A percentile compares a stretch with the other conserved stretches of the same genome.
phyloP scores from a whole-genome alignment of 2,329 filamentous ascomycete species.

The Lachnellula occidentalis region DNA sequence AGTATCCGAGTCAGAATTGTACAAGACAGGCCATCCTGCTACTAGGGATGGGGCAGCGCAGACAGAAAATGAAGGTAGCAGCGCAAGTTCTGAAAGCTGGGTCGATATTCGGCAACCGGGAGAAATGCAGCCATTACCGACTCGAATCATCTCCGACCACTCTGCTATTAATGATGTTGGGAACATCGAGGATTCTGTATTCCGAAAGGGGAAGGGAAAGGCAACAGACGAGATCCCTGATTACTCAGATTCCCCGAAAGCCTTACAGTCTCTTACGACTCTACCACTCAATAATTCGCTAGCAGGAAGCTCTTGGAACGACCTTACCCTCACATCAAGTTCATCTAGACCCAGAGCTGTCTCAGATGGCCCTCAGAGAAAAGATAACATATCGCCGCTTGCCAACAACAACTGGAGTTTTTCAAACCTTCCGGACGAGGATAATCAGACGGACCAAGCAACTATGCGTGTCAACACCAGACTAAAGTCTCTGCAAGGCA shows the following conservation, averaged over 20 bases:
- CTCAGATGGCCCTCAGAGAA: slow-evolving; percentile 49
- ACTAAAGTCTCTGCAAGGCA: background rate
- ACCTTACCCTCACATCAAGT: slow-evolving; percentile 3
- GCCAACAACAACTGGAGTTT: slow-evolving; percentile 60
- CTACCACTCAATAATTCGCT: background rate
- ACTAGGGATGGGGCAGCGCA: background rate
- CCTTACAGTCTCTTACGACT: background rate
- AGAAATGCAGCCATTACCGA: background rate
- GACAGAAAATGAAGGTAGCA: slow-evolving; percentile 15
- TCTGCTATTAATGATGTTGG: slow-evolving; percentile 14
- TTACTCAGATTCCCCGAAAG: background rate
- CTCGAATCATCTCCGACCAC: background rate
- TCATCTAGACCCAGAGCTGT: slow-evolving; percentile 43
- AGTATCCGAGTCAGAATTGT: background rate
- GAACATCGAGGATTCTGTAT: background rate
- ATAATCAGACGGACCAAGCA: background rate
- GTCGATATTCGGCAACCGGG: slow-evolving; percentile 14
- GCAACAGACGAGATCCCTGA: slow-evolving; percentile 2
- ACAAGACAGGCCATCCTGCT: background rate
- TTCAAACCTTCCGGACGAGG: slow-evolving; percentile 33
- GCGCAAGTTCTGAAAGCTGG: slow-evolving; percentile 24
- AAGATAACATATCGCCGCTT: slow-evolving; percentile 43
- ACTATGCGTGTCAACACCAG: background rate
- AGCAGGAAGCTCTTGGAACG: background rate
- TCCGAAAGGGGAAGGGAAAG: slow-evolving; percentile 8